A percentile compares a stretch with the other conserved stretches of the same genome.
phyloP scores from a whole-genome alignment of 2,329 filamentous ascomycete genomes.

The Cyclaneusma minus region DNA sequence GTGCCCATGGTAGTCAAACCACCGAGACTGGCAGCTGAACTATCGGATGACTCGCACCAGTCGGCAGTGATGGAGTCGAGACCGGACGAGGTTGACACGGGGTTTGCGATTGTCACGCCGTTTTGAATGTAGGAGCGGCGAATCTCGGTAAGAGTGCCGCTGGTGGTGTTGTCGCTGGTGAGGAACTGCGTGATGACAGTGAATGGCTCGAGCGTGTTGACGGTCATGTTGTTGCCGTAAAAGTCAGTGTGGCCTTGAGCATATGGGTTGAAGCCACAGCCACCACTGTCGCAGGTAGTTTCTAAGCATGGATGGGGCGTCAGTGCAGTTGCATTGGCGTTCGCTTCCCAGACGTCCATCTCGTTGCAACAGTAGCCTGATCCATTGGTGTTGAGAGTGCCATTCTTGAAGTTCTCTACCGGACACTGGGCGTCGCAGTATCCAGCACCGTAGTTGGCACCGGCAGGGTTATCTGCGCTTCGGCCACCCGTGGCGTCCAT shows the following conservation, averaged over 20 bases:
- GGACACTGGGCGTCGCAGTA: conserved; percentile 29
- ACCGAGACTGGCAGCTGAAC: conserved; percentile 30
- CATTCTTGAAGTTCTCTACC: conserved; percentile 27
- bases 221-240: conserved; percentile 15
- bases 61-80: conserved; percentile 21
- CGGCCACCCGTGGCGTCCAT: conserved; percentile 21
- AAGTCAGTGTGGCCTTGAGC: conserved; percentile 13
- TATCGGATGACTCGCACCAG: conserved; percentile 19
- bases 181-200: conserved; percentile 37
- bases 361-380: conserved; percentile 36
- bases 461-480: conserved; percentile 21
- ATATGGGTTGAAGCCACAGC: conserved; percentile 30
- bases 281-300: conserved; percentile 27
- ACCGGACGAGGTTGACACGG: conserved; percentile 15
- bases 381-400: conserved; percentile 24
- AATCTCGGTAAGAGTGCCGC: conserved; percentile 26
- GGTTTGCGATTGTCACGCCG: conserved; percentile 30
- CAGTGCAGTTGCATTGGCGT: conserved; percentile 26
- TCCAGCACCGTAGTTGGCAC: conserved; percentile 30
- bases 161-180: conserved; percentile 27
- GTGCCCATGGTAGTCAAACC: conserved; percentile 28
- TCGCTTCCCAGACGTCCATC: conserved; percentile 40
- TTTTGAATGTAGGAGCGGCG: conserved; percentile 33
- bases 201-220: conserved; percentile 26
- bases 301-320: conserved; percentile 33